Evolutionary conservation across 2,329 filamentous ascomycete genomes (phyloP).

Genomic region (Cryoendolithus antarcticus): DNA sequence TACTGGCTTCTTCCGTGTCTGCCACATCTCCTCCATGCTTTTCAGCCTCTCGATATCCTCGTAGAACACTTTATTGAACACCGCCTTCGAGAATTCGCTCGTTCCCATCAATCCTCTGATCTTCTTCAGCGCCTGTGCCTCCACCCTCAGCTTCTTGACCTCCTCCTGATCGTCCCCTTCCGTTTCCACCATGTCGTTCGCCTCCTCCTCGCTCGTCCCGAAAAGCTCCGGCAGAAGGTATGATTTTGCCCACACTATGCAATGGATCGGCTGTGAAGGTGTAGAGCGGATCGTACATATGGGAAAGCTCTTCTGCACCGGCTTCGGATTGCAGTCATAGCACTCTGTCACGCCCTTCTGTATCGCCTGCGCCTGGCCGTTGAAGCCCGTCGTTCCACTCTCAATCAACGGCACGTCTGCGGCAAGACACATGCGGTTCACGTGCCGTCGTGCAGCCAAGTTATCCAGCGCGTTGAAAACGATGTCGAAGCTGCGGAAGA

Average conservation of each 20-base stretch:
- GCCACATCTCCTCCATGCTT: constrained; percentile 96
- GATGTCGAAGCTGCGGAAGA: constrained; percentile 71
- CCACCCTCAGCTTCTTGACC: constrained; percentile 74
- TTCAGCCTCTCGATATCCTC: constrained; percentile 70
- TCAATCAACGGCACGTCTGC: constrained; percentile 85
- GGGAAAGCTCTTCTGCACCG: constrained; percentile 81
- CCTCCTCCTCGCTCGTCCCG: constrained; percentile 77
- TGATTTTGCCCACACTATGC: constrained; percentile 97
- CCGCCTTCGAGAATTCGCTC: constrained; percentile 58
- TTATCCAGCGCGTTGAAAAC: constrained; percentile 98
- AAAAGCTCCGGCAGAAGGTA: constrained; percentile 94
- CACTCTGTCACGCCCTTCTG: constrained; percentile 78
- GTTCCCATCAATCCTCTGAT: constrained; percentile 75
- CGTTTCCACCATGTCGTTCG: constrained; percentile 64
- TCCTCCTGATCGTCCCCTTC: constrained; percentile 78
- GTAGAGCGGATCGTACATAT: constrained; percentile 97
- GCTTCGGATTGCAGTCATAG: constrained; percentile 88
- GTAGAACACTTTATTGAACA: constrained; percentile 90
- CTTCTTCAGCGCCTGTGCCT: constrained; percentile 69
- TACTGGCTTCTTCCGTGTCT: constrained; percentile 60
- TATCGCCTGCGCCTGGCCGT: constrained; percentile 94
- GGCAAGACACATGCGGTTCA: constrained; percentile 93
- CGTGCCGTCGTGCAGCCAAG: constrained; percentile 81
- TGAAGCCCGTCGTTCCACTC: constrained; percentile 95
- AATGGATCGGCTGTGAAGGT: constrained; percentile 91